A percentile compares a stretch with the other conserved stretches of the same genome.
Conservation (phyloP, 345 rosid species). For the Gynandropsis gynandra region DNA sequence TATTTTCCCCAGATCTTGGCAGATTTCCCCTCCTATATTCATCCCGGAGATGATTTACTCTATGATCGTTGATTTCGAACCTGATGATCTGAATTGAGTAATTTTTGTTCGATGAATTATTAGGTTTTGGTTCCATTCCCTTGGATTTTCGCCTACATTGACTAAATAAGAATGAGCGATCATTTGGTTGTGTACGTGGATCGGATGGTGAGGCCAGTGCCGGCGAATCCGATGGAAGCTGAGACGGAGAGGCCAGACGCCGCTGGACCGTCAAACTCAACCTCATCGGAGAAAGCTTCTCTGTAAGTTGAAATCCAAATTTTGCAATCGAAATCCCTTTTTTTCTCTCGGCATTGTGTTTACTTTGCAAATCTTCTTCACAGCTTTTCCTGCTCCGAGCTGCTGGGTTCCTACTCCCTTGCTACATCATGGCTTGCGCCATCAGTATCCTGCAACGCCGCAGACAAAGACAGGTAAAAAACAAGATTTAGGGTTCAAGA, state of each 20-base stretch:
- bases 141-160: too few species aligned
- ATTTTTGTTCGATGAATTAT: too few species aligned
- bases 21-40: too few species aligned
- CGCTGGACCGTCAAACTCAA: conserved; percentile 20
- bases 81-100: too few species aligned
- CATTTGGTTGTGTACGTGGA: conserved; percentile 60
- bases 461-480: conserved; percentile 76
- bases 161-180: conserved; percentile 46
- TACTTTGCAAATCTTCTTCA: conserved; percentile 13
- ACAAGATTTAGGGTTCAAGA: too few species aligned
- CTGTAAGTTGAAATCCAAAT: conserved; percentile 42
- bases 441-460: conserved; percentile 83
- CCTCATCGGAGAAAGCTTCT: conserved; percentile 33
- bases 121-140: too few species aligned
- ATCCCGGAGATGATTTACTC: too few species aligned
- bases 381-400: conserved; percentile 85
- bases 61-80: too few species aligned
- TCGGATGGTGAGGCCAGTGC: conserved; percentile 33
- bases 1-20: too few species aligned
- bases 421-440: conserved; percentile 99
- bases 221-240: conserved; percentile 19
- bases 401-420: conserved; percentile 80
- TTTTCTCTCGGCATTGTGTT: conserved; percentile 2
- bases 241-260: conserved; percentile 17
- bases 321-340: not conserved